Percentiles rank a stretch among this genome's conserved stretches.
Conservation (phyloP, 306 rosid species). For the Ammopiptanthus mongolicus region DNA sequence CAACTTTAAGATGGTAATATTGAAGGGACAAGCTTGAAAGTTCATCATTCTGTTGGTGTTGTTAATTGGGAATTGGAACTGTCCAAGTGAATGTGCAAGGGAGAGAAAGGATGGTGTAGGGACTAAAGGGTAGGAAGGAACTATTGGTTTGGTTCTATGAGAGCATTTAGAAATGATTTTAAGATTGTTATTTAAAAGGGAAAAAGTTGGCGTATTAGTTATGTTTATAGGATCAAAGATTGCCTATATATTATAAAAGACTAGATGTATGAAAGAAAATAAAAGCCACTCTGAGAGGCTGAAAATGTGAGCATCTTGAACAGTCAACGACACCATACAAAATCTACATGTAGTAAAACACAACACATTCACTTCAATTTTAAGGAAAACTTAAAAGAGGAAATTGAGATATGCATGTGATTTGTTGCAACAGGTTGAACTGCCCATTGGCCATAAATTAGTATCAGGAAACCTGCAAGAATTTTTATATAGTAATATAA, state of each 20-base stretch:
- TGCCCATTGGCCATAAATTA: neutral
- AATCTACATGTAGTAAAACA: neutral
- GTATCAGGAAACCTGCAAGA: neutral
- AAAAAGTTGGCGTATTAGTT: neutral
- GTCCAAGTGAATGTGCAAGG: neutral
- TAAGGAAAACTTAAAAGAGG: neutral
- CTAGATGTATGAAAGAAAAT: constrained; percentile 10
- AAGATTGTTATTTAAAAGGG: constrained; percentile 3
- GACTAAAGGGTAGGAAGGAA: neutral
- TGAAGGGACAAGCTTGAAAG: neutral
- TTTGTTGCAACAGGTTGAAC: neutral
- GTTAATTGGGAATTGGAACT: neutral
- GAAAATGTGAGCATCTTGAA: constrained; percentile 31
- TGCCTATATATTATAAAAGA: constrained; percentile 1
- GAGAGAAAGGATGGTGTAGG: neutral
- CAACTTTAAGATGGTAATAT: constrained; percentile 25
- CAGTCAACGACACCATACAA: constrained; percentile 7
- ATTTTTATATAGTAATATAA: neutral
- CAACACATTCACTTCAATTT: neutral
- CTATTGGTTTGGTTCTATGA: neutral
- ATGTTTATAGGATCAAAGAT: neutral
- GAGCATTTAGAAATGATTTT: neutral
- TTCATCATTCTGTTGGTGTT: neutral
- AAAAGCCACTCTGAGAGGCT: constrained; percentile 44
- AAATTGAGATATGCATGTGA: neutral